These are phyloP conservation scores for Plasmodium ovale DNA, from an alignment of 169 alveolate species.

Conservation along the genomic window DNA sequence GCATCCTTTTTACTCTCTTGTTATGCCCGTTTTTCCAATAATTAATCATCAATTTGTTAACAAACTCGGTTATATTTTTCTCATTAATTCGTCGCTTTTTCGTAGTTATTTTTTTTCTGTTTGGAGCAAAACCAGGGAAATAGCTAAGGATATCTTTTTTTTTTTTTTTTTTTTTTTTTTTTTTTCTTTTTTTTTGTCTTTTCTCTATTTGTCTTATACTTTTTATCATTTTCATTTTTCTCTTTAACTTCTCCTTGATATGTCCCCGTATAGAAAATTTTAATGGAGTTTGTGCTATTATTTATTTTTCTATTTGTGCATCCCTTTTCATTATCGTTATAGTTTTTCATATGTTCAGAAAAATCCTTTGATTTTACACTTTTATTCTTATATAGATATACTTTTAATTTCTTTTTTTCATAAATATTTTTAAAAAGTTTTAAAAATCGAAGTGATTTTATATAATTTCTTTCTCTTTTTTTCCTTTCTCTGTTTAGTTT, in stretches of 20 bases:
- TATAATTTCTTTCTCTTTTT: not conserved
- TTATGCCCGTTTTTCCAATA: not conserved
- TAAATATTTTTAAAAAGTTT: conserved; percentile 11
- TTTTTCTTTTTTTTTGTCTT: too few species aligned
- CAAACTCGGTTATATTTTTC: not conserved
- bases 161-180: conserved; percentile 3
- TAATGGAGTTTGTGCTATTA: not conserved
- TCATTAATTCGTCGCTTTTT: not conserved
- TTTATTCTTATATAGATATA: too few species aligned
- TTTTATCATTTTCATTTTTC: not conserved
- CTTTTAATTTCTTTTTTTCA: not conserved
- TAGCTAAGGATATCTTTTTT: not conserved
- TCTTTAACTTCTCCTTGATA: not conserved
- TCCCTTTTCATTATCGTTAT: not conserved
- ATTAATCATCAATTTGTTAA: not conserved
- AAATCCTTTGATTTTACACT: too few species aligned
- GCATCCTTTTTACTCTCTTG: not conserved
- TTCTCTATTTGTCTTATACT: too few species aligned
- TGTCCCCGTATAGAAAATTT: too few species aligned
- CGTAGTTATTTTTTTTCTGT: not conserved
- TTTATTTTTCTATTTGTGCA: not conserved
- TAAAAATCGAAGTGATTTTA: not conserved
- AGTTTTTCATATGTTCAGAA: too few species aligned
- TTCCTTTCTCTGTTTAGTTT: not conserved
- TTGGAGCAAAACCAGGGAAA: conserved; percentile 8